Percentiles rank a stretch among this genome's conserved stretches.
Conservation (phyloP, 768 basidiomycete species). For the Agaricus bisporus region DNA sequence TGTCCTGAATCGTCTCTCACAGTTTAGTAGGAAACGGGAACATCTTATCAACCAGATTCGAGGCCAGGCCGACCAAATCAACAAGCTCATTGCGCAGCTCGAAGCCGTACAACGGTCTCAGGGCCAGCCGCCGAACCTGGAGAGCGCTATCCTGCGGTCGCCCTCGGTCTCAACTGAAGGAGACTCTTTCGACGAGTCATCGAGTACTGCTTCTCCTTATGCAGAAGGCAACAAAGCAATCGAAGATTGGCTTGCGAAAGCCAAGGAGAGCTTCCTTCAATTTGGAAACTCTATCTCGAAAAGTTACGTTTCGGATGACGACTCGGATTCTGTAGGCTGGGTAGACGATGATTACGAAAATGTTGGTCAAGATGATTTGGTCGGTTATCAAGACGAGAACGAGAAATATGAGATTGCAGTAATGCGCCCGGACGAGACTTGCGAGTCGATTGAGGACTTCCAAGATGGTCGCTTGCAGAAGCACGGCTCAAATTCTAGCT, state of each 20-base stretch:
- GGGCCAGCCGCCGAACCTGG: conserved; percentile 16
- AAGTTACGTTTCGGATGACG: conserved; percentile 43
- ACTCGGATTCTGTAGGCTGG: conserved; percentile 33
- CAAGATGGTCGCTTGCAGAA: conserved; percentile 23
- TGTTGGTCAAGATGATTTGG: conserved; percentile 26
- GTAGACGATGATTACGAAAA: conserved; percentile 35
- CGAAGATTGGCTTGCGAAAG: conserved; percentile 73
- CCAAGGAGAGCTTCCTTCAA: conserved; percentile 61
- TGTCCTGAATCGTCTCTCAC: neutral
- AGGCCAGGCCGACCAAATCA: conserved; percentile 66
- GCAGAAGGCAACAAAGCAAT: conserved; percentile 43
- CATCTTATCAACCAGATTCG: conserved; percentile 72
- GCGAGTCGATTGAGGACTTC: neutral
- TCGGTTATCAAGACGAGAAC: conserved; percentile 23
- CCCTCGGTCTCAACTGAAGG: conserved; percentile 31
- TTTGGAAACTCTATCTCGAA: conserved; percentile 50
- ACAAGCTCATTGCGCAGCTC: conserved; percentile 64
- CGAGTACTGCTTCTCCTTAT: conserved; percentile 8
- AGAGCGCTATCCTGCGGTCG: conserved; percentile 25
- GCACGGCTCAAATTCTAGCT: conserved; percentile 33
- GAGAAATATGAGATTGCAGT: conserved; percentile 36
- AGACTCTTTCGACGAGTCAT: conserved; percentile 22
- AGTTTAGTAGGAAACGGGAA: conserved; percentile 61
- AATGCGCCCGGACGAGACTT: conserved; percentile 32
- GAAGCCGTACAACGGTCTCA: conserved; percentile 28